Base-by-base conservation (phyloP, 2,329 filamentous ascomycete genomes). In the Coleophoma eucalyptorum region DNA sequence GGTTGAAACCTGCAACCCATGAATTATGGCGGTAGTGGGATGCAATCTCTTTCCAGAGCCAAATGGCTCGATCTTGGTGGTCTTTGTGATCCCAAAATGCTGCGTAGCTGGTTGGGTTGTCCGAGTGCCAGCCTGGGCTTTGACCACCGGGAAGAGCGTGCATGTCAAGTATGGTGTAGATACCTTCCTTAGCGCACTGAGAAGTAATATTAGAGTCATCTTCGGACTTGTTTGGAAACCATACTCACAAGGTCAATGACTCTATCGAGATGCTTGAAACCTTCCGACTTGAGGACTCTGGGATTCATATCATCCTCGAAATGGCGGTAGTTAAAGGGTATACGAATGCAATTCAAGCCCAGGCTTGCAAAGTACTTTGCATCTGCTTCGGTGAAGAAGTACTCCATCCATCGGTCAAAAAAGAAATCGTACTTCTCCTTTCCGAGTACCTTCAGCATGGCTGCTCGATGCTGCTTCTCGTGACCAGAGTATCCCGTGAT, bases 401-500 rank as follows among this genome's bases (percentile, higher is more conserved):
- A 74, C 47, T 80, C 69, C 0, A 81, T 64, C 56, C 75, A 75
- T 52, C 72, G 72, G 54, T 81, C 76, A 56, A 82, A 81, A 66
- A 82, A 81, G 67, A 73, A 81, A 10, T 79, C 69, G 49, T 76
- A 75, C 56, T 79, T 80, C 43, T 80, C 72, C 41, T 71, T 56
- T 1, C 80, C 80, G 0, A 83, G 65, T 0, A 76, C 74, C 46
- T 73, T 69, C 2, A 72, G 65, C 63, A 83, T 72, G 2, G 76
- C 72, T 0, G 71, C 71, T 4, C 79, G 75, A 50, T 79, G 75
- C 51, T 81, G 71, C 15, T 70, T 71, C 59, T 83, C 80, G 47
- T 79, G 76, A 21, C 77, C 79, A 15, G 79, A 69, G 51, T 75
- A 83, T 19, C 80, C 80, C 2, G 76, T 80, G 57, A 83, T 81